These are phyloP conservation scores for Ogataea ganodermae DNA, from an alignment of 805 yeast genomes.

Conservation along the genomic window DNA sequence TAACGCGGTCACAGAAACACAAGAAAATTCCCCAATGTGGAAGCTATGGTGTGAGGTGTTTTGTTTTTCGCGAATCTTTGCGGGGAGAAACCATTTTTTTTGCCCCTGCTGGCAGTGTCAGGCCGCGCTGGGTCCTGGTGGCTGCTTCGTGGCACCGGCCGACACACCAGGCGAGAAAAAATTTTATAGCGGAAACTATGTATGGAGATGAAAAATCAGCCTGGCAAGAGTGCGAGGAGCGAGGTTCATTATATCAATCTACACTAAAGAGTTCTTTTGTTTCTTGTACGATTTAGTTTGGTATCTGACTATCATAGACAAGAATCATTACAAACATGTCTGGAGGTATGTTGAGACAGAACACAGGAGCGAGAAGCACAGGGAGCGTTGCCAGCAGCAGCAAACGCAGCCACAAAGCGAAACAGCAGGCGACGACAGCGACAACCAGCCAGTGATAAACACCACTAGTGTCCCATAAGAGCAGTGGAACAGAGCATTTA, in stretches of 20 bases:
- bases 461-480: too few species aligned
- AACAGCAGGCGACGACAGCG: too few species aligned
- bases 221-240: background rate
- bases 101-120: background rate
- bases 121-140: background rate
- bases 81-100: background rate
- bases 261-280: slow-evolving; percentile 3
- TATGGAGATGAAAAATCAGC: slow-evolving; percentile 5
- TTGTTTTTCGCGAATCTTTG: slow-evolving; percentile 1
- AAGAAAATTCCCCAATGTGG: background rate
- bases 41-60: slow-evolving; percentile 11
- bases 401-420: too few species aligned
- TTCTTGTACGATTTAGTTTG: slow-evolving; percentile 4
- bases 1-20: slow-evolving; percentile 17
- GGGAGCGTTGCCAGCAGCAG: background rate
- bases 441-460: too few species aligned
- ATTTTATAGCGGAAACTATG: background rate
- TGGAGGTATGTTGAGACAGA: slow-evolving; percentile 25
- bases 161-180: background rate
- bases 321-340: slow-evolving; percentile 25
- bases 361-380: background rate
- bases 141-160: background rate
- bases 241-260: slow-evolving; percentile 3
- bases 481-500: too few species aligned
- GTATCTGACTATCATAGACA: slow-evolving; percentile 8